phyloP scores from a whole-genome alignment of 495 filamentous ascomycete genomes.

The Penicillium nucicola region DNA sequence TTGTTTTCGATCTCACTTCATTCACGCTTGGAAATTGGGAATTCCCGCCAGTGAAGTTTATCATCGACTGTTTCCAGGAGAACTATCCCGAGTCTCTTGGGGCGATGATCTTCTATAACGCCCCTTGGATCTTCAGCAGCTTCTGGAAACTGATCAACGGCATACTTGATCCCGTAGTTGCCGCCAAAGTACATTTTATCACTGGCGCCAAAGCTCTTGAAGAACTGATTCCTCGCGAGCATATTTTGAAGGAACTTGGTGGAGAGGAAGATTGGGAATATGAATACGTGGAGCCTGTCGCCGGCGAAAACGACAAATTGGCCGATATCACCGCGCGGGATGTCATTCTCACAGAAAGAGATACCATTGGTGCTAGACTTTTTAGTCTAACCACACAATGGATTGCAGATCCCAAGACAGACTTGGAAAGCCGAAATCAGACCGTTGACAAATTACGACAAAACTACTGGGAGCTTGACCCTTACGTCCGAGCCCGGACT shows the following conservation, averaged over 20 bases:
- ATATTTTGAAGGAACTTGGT: conserved; percentile 75
- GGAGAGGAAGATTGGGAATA: conserved; percentile 82
- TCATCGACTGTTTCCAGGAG: conserved; percentile 95
- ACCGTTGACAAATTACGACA: conserved; percentile 60
- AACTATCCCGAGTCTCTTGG: conserved; percentile 92
- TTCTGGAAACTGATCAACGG: conserved; percentile 84
- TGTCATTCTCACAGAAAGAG: conserved; percentile 52
- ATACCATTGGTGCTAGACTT: conserved; percentile 59
- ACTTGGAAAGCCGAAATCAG: conserved; percentile 50
- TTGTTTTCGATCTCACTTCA: conserved; percentile 88
- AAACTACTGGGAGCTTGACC: conserved; percentile 82
- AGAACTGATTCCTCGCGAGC: conserved; percentile 61
- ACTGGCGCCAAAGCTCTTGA: conserved; percentile 71
- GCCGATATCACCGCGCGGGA: conserved; percentile 58
- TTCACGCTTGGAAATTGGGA: conserved; percentile 95
- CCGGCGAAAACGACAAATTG: conserved; percentile 68
- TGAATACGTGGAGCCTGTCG: conserved; percentile 68
- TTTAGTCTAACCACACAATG: conserved; percentile 65
- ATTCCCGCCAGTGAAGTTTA: conserved; percentile 90
- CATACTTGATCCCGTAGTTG: conserved; percentile 93
- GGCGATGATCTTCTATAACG: conserved; percentile 84
- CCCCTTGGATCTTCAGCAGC: conserved; percentile 92
- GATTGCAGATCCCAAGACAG: conserved; percentile 38
- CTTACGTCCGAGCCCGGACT: conserved; percentile 66
- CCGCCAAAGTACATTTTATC: conserved; percentile 90